These are phyloP conservation scores for Coriaria nepalensis DNA, from an alignment of 306 rosid species.

Conservation along the genomic window DNA sequence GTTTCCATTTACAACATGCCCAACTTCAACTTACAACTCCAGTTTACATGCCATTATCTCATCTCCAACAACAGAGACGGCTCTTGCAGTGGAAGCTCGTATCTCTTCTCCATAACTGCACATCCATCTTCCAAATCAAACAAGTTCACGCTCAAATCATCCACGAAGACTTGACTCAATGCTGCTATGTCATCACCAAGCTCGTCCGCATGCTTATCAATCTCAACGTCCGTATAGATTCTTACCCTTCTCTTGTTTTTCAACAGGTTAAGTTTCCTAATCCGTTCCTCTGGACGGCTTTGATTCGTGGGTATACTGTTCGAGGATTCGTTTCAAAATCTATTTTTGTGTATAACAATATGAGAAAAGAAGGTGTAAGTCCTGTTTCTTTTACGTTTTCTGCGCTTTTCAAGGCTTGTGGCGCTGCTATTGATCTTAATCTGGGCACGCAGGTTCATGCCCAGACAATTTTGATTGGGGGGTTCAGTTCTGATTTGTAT, in stretches of 20 bases:
- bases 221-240: constrained; percentile 26
- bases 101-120: constrained; percentile 29
- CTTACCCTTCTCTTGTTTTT: constrained; percentile 52
- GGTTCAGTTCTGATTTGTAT: constrained; percentile 47
- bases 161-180: constrained; percentile 32
- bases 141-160: constrained; percentile 52
- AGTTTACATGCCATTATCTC: constrained; percentile 10
- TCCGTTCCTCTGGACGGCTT: constrained; percentile 72
- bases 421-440: constrained; percentile 10
- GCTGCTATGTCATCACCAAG: constrained; percentile 54
- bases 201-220: constrained; percentile 46
- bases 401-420: constrained; percentile 51
- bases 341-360: constrained; percentile 27
- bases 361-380: constrained; percentile 27
- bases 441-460: constrained; percentile 62
- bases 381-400: constrained; percentile 75
- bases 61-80: constrained; percentile 19
- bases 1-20: background rate
- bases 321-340: constrained; percentile 38
- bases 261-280: constrained; percentile 42
- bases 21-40: constrained; percentile 5
- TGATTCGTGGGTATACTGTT: constrained; percentile 52
- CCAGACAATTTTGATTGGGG: constrained; percentile 55
- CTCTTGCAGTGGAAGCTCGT: constrained; percentile 29
- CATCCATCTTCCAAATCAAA: constrained; percentile 25